phyloP scores from a whole-genome alignment of 495 filamentous ascomycete species.

The Thermochaetoides thermophila region DNA sequence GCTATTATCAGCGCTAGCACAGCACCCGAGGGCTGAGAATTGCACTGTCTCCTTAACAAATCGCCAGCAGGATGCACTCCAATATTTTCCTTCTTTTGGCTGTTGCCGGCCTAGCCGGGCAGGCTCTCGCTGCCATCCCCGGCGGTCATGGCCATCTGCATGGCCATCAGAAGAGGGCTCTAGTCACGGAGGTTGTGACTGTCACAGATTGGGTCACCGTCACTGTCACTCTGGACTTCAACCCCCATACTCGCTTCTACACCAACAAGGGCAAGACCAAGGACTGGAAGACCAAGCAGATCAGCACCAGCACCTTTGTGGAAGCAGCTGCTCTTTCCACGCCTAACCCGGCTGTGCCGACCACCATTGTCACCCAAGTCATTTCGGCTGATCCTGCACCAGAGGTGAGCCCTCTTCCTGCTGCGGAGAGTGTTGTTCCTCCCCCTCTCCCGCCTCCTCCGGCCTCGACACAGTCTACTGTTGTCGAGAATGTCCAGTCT shows the following conservation, averaged over 20 bases:
- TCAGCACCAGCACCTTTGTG: conserved; percentile 6
- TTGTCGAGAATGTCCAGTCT: too few species aligned
- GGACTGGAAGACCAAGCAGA: not conserved
- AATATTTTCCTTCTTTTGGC: conserved; percentile 15
- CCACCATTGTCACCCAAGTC: not conserved
- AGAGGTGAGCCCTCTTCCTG: not conserved
- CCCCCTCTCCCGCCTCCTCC: not conserved
- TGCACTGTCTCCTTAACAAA: too few species aligned
- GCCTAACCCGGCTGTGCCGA: not conserved
- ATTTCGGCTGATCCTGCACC: not conserved
- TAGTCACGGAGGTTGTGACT: conserved; percentile 17
- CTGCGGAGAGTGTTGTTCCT: too few species aligned
- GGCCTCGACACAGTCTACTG: too few species aligned
- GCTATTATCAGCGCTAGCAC: too few species aligned
- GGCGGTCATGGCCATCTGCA: conserved; percentile 14
- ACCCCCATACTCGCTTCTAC: conserved; percentile 6
- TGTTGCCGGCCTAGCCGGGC: conserved; percentile 14
- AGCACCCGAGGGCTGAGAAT: too few species aligned
- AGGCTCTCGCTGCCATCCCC: conserved; percentile 12
- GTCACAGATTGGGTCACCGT: conserved; percentile 23
- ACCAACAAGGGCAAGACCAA: conserved; percentile 6
- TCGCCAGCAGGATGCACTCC: conserved; percentile 16
- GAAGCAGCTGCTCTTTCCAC: not conserved
- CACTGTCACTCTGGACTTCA: conserved; percentile 9
- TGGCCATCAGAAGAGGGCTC: conserved; percentile 15